Evolutionary conservation across 345 rosid species (phyloP).

Genomic region (Kernera saxatilis): DNA sequence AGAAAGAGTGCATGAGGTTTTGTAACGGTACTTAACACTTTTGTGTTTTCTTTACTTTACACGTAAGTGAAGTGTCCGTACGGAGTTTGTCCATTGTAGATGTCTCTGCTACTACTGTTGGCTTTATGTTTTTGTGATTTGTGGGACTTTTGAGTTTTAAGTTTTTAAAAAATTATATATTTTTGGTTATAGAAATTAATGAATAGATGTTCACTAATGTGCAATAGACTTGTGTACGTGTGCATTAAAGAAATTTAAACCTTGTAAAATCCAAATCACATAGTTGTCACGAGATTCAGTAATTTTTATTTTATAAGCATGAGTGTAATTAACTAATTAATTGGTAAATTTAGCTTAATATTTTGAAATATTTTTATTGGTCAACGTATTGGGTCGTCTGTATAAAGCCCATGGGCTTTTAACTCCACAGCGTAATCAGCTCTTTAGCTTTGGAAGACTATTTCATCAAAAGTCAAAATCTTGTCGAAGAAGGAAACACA

Average conservation of each 20-base stretch:
- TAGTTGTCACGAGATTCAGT: too few species aligned
- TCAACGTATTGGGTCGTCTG: background rate
- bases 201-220: too few species aligned
- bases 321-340: too few species aligned
- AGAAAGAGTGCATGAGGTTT: background rate
- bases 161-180: too few species aligned
- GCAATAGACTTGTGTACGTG: too few species aligned
- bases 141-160: background rate
- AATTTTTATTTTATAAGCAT: too few species aligned
- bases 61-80: background rate
- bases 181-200: too few species aligned
- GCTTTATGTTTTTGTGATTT: background rate
- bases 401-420: background rate
- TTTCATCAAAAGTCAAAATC: constrained; percentile 18
- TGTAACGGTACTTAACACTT: background rate
- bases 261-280: too few species aligned
- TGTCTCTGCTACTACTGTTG: background rate
- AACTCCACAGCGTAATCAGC: background rate
- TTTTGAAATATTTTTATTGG: background rate
- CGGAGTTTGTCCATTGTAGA: background rate
- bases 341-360: too few species aligned
- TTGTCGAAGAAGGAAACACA: background rate
- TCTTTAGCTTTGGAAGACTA: background rate
- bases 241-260: too few species aligned
- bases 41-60: background rate